Evolutionary conservation across 345 rosid genomes (phyloP).

Genomic region (Gossypium raimondii): DNA sequence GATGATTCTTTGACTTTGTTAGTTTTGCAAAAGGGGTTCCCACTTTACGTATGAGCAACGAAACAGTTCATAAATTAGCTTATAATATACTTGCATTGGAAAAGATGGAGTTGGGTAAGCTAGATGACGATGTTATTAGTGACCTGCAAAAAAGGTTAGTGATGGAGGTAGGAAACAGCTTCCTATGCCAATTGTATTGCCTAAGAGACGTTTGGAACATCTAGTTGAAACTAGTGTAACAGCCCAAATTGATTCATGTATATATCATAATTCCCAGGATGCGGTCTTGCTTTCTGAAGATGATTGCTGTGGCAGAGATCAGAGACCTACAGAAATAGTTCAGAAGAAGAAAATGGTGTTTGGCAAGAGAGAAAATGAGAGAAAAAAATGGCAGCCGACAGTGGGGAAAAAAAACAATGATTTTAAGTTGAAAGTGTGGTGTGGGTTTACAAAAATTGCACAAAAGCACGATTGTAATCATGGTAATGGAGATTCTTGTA

Average conservation of each 20-base stretch:
- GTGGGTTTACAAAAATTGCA: no score
- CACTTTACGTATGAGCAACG: conserved; percentile 40
- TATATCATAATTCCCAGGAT: conserved; percentile 63
- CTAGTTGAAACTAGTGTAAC: conserved; percentile 60
- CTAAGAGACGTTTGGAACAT: conserved; percentile 63
- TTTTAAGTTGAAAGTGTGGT: no score
- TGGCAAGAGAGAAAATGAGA: no score
- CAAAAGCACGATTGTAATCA: no score
- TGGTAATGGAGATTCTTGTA: no score
- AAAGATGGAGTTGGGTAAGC: conserved; percentile 42
- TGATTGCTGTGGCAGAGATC: conserved; percentile 65
- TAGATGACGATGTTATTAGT: conserved; percentile 29
- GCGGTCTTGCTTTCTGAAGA: conserved; percentile 62
- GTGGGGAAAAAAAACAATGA: no score
- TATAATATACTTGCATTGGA: conserved; percentile 38
- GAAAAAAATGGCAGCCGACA: no score
- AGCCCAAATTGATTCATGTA: conserved; percentile 60
- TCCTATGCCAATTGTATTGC: conserved; percentile 51
- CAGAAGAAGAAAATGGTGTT: conserved; percentile 25
- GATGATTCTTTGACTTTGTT: conserved; percentile 51
- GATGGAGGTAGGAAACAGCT: conserved; percentile 56
- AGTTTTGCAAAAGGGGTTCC: conserved; percentile 56
- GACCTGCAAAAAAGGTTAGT: conserved; percentile 48
- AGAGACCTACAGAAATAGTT: conserved; percentile 70
- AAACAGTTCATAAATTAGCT: conserved; percentile 57